Evolutionary conservation across 2,329 filamentous ascomycete species (phyloP).

Genomic region (Gyromitra esculenta): DNA sequence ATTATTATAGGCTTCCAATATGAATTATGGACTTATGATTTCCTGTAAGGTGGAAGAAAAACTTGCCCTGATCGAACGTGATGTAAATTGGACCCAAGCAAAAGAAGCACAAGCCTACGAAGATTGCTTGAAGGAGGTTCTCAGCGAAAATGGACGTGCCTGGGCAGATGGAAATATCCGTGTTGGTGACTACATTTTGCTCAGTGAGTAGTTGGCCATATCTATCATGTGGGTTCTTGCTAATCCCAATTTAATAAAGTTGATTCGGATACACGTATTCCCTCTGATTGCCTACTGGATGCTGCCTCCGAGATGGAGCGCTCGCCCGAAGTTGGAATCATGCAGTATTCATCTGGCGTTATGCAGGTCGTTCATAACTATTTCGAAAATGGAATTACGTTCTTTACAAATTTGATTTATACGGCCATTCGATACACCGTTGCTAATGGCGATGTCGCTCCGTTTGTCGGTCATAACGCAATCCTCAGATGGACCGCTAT

Average conservation of each 20-base stretch:
- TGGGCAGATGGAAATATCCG: constrained; percentile 88
- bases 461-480: constrained; percentile 83
- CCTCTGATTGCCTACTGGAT: constrained; percentile 78
- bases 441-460: constrained; percentile 78
- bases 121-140: constrained; percentile 71
- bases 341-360: constrained; percentile 80
- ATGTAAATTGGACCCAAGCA: constrained; percentile 72
- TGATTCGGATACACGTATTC: constrained; percentile 82
- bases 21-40: constrained; percentile 76
- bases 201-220: constrained; percentile 63
- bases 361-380: constrained; percentile 81
- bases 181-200: constrained; percentile 81
- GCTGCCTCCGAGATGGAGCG: constrained; percentile 84
- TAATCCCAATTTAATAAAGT: constrained; percentile 59
- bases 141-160: constrained; percentile 74
- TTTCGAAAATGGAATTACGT: constrained; percentile 76
- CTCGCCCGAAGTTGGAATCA: constrained; percentile 78
- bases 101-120: constrained; percentile 75
- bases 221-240: not conserved
- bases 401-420: constrained; percentile 79
- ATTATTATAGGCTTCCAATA: constrained; percentile 72
- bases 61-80: constrained; percentile 68
- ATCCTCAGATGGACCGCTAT: constrained; percentile 79
- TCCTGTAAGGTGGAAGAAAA: constrained; percentile 77
- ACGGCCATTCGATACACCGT: constrained; percentile 81